Base-by-base conservation (phyloP, 257 asterid genomes). In the Plantago ovata region DNA sequence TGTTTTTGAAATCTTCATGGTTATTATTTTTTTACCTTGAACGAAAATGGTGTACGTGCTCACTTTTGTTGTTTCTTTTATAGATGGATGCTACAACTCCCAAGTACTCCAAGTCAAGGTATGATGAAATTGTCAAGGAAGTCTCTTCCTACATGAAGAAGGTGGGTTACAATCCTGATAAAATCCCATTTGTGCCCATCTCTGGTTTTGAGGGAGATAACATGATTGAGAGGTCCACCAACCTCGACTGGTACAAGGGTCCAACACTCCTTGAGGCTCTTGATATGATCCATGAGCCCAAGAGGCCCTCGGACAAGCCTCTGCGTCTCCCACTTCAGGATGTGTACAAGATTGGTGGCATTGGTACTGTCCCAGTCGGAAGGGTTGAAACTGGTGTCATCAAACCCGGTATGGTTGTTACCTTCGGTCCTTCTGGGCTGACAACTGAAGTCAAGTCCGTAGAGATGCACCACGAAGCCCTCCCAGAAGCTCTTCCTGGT, bases 31-130 rank as follows among this genome's bases (percentile, higher is more conserved):
- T n/a, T n/a, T n/a, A n/a, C n/a, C n/a, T n/a, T n/a, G n/a, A n/a
- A n/a, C n/a, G n/a, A n/a, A n/a, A n/a, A n/a, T n/a, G n/a, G n/a
- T n/a, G n/a, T n/a, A n/a, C n/a, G n/a, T n/a, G n/a, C n/a, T n/a
- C n/a, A n/a, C n/a, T 24, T 24, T 49, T 4, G n/a, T 66, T 19
- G 18, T 48, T 7, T 10, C 19, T 41, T 12, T 53, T 7, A 23
- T 24, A 75, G 80, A 75, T 75, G 80, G 80, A 75, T 67, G 80
- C 80, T 13, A 75, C 80, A 33, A 75, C 80, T 9, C 80, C 80
- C 48, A 75, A 70, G 44, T 75, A 75, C 74, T 75, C 77, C n/a
- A 75, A 75, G 66, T 44, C 74, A 6, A 75, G 80, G 63, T 75
- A 67, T 7, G 80, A 75, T 18, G 80, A 75, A 75, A 75, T 75